Evolutionary conservation across 2,329 filamentous ascomycete genomes (phyloP).

Genomic region (Proliferodiscus dingleyae): DNA sequence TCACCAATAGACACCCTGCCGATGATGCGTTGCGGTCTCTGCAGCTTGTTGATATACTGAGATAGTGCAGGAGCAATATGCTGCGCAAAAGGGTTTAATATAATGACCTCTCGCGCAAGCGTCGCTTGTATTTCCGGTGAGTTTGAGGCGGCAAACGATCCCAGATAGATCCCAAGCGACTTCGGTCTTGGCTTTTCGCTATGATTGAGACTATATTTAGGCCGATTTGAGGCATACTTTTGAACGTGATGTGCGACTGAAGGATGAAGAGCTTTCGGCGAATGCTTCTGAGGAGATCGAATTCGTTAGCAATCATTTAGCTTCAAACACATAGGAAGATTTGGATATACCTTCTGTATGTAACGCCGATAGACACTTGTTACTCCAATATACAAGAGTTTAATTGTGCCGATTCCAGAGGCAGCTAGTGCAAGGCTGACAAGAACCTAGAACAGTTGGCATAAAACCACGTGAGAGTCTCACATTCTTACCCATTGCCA

Average conservation of each 20-base stretch:
- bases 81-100: conserved; percentile 12
- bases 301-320: neutral
- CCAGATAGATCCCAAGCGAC: conserved; percentile 29
- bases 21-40: conserved; percentile 23
- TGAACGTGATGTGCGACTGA: conserved; percentile 6
- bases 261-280: neutral
- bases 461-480: conserved; percentile 19
- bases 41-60: conserved; percentile 4
- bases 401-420: conserved; percentile 21
- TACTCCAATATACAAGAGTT: conserved; percentile 28
- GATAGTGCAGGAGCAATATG: conserved; percentile 15
- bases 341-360: neutral
- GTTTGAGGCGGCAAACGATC: conserved; percentile 18
- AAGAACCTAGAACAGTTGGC: conserved; percentile 27
- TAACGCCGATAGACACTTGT: conserved; percentile 23
- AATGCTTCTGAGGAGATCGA: neutral
- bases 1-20: conserved; percentile 29
- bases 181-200: conserved; percentile 9
- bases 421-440: conserved; percentile 32
- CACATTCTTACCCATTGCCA: conserved; percentile 36
- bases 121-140: conserved; percentile 4
- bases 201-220: conserved; percentile 6
- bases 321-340: neutral
- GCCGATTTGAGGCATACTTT: conserved; percentile 7
- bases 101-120: conserved; percentile 7